Evolutionary conservation across 2,329 filamentous ascomycete species (phyloP).

Genomic region (Botryotinia convoluta): DNA sequence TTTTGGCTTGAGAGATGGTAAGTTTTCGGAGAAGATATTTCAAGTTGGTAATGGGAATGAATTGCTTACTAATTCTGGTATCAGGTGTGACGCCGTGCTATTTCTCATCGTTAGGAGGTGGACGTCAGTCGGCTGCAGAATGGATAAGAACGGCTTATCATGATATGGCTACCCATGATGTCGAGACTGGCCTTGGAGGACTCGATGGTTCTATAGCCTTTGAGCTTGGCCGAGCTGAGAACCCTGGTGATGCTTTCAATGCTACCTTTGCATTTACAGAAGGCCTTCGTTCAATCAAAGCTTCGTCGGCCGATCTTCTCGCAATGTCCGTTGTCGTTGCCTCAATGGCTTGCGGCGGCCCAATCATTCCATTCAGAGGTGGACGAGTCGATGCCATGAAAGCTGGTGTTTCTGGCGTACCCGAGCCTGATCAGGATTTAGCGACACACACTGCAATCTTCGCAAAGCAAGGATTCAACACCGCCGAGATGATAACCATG

Average conservation of each 20-base stretch:
- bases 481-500: slow-evolving; percentile 27
- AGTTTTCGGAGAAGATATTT: background rate
- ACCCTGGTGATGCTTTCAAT: slow-evolving; percentile 49
- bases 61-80: background rate
- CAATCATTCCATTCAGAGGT: slow-evolving; percentile 23
- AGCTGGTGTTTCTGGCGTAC: slow-evolving; percentile 29
- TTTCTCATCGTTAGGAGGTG: background rate
- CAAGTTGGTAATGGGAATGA: background rate
- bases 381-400: slow-evolving; percentile 30
- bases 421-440: slow-evolving; percentile 24
- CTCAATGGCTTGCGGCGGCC: background rate
- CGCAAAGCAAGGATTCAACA: slow-evolving; percentile 29
- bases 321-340: slow-evolving; percentile 9
- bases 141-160: slow-evolving; percentile 61
- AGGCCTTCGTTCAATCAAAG: background rate
- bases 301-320: slow-evolving; percentile 27
- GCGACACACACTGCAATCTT: slow-evolving; percentile 23
- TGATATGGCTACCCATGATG: slow-evolving; percentile 56
- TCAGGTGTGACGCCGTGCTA: background rate
- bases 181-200: slow-evolving; percentile 43
- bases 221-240: slow-evolving; percentile 26
- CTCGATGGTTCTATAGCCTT: slow-evolving; percentile 46
- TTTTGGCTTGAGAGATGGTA: background rate
- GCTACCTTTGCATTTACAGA: background rate
- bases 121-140: slow-evolving; percentile 43